Evolutionary conservation across 1,284 basidiomycete genomes (phyloP).

Genomic region (Cryptococcus sp.): DNA sequence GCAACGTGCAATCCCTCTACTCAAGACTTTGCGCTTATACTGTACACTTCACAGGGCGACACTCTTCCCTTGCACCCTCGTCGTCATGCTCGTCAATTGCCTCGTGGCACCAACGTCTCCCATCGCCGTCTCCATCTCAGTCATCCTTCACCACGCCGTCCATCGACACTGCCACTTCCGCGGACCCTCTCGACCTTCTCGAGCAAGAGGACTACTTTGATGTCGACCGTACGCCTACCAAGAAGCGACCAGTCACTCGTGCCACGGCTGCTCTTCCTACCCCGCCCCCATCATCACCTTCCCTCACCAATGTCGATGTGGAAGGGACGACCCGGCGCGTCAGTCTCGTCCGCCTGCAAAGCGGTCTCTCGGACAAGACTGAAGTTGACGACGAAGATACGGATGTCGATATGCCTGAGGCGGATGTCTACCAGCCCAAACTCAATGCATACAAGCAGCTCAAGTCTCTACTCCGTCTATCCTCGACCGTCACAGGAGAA

Average conservation of each 20-base stretch:
- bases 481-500: slow-evolving; percentile 14
- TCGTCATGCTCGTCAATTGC: slow-evolving; percentile 21
- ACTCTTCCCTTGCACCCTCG: slow-evolving; percentile 29
- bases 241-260: slow-evolving; percentile 16
- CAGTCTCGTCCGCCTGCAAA: slow-evolving; percentile 26
- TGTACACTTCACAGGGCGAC: slow-evolving; percentile 15
- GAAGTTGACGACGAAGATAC: slow-evolving; percentile 1
- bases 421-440: slow-evolving; percentile 8
- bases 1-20: slow-evolving; percentile 9
- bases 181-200: slow-evolving; percentile 25
- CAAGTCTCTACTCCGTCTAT: slow-evolving; percentile 47
- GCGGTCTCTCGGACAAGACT: slow-evolving; percentile 7
- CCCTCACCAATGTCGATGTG: slow-evolving; percentile 20
- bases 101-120: slow-evolving; percentile 27
- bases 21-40: background rate
- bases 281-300: slow-evolving; percentile 40
- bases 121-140: slow-evolving; percentile 42
- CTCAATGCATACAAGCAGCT: slow-evolving; percentile 49
- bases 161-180: slow-evolving; percentile 26
- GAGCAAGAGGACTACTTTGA: slow-evolving; percentile 28
- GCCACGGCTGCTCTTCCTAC: slow-evolving; percentile 26
- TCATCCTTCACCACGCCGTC: slow-evolving; percentile 34
- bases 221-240: slow-evolving; percentile 36
- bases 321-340: slow-evolving; percentile 24
- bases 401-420: slow-evolving; percentile 1